Base-by-base conservation (phyloP, 1,139 yeast species). In the Protomyces inundatus region DNA sequence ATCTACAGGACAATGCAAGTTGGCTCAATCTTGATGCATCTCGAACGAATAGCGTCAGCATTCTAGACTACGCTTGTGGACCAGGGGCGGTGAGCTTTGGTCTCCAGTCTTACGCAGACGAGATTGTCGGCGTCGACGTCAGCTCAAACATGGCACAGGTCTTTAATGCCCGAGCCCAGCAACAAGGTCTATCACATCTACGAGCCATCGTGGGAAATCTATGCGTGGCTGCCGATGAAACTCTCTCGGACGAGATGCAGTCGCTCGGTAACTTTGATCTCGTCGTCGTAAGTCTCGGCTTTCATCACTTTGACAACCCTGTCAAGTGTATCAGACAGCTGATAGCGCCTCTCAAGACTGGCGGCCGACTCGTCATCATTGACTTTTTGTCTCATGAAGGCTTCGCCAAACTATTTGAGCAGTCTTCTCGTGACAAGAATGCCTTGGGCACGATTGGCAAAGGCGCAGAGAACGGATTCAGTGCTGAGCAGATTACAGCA, bases 21-120 rank as follows among this genome's bases (percentile, higher is more conserved):
- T 56, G 60, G 60, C 32, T 56, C 5, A 45, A 45, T 7, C 60
- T 56, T 14, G 16, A 32, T 10, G 3, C 1, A 4, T 35, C 30
- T 10, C 7, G 3, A 4, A 36, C 33, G 7, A 12, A 6, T 1
- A 23, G 14, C 9, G 34, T 46, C 6, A 46, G 36, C n/a, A 35
- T 56, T 4, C 30, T 56, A 6, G 60, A 56, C 45, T 56, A 56
- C 46, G 60, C 60, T 6, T 56, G 60, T 48, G 60, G 60, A 10
- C 60, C 60, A 33, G 60, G 60, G 34, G 48, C 54, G 6, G 60
- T 54, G 4, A 54, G 46, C 3, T 35, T 46, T 14, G 30, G 46
- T 12, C 45, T 56, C 34, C 39, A 14, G 7, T n/a, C 32, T 9
- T 56, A 56, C 23, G 54, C 60, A 16, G 32, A 36, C 9, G 30